These are phyloP conservation scores for Claviceps maximensis DNA, from an alignment of 2,329 filamentous ascomycete genomes.

Conservation along the genomic window DNA sequence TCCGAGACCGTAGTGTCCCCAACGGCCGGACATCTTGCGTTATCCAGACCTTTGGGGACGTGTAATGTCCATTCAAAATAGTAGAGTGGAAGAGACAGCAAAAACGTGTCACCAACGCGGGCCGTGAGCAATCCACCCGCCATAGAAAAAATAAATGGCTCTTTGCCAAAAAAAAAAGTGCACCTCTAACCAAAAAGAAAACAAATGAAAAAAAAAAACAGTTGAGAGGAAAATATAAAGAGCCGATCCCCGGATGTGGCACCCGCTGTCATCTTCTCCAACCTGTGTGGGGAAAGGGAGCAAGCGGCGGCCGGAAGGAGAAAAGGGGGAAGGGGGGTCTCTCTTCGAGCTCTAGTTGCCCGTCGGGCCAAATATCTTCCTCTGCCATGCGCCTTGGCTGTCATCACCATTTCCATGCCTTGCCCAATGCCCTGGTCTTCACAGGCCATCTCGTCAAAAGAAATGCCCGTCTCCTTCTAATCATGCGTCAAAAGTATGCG, in stretches of 20 bases:
- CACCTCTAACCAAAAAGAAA: conserved; percentile 4
- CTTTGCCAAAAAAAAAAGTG: conserved; percentile 1
- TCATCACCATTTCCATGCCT: neutral
- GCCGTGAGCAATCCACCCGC: neutral
- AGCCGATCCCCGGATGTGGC: neutral
- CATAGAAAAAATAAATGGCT: neutral
- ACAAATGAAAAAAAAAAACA: neutral
- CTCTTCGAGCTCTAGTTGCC: neutral
- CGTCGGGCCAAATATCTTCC: neutral
- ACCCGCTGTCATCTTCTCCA: neutral
- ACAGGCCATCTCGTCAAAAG: conserved; percentile 4
- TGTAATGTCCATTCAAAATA: conserved; percentile 1
- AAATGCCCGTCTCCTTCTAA: conserved; percentile 3
- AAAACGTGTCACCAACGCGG: neutral
- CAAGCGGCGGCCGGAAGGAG: too few relatives aligned
- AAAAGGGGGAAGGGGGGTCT: neutral
- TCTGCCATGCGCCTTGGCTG: neutral
- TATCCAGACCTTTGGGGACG: conserved; percentile 1
- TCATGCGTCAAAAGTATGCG: conserved; percentile 4
- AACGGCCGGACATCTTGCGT: neutral
- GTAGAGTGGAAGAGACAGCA: neutral
- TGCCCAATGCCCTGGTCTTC: conserved; percentile 1
- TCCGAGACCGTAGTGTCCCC: neutral
- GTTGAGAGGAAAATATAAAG: neutral
- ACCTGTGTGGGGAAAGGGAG: neutral